A percentile compares a stretch with the other conserved stretches of the same genome.
Evolutionary conservation across 208 protist genomes (phyloP).

Genomic region (Crithidia expoeki): DNA sequence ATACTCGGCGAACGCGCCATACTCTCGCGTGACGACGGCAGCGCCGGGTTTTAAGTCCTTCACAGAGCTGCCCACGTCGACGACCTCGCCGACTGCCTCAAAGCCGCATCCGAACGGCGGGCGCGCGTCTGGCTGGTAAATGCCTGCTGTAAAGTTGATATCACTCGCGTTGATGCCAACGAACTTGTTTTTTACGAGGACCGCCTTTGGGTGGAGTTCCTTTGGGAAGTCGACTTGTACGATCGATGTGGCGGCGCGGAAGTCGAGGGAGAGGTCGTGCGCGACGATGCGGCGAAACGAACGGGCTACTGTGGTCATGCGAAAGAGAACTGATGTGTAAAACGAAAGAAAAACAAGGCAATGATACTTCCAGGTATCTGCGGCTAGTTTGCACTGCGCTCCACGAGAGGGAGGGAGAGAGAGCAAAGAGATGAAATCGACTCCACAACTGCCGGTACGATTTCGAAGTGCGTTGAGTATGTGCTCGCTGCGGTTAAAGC

Average conservation of each 20-base stretch:
- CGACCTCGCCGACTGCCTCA: constrained; percentile 82
- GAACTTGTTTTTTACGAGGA: constrained; percentile 80
- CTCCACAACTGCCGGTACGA: too few relatives aligned
- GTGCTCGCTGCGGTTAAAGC: too few relatives aligned
- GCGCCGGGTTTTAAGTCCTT: constrained; percentile 52
- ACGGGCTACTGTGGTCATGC: constrained; percentile 16
- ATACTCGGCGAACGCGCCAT: constrained; percentile 85
- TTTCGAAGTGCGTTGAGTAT: too few relatives aligned
- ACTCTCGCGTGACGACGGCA: constrained; percentile 73
- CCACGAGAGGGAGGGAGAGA: too few relatives aligned
- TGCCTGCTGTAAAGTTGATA: constrained; percentile 87
- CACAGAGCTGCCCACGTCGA: constrained; percentile 51
- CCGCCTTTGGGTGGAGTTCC: constrained; percentile 57
- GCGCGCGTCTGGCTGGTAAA: constrained; percentile 72
- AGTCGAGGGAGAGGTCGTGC: constrained; percentile 66
- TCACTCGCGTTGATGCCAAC: constrained; percentile 91
- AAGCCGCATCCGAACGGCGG: constrained; percentile 90
- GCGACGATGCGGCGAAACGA: constrained; percentile 73
- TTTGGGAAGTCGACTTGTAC: constrained; percentile 34
- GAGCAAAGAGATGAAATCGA: too few relatives aligned
- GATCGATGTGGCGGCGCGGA: constrained; percentile 64
- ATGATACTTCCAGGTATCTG: too few relatives aligned
- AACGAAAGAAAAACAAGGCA: constrained; percentile 2
- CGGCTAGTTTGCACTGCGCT: too few relatives aligned
- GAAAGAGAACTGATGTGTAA: too few relatives aligned